A percentile compares a stretch with the other conserved stretches of the same genome.
Conservation (phyloP, 768 basidiomycete species). For the Candolleomyces aberdarensis region DNA sequence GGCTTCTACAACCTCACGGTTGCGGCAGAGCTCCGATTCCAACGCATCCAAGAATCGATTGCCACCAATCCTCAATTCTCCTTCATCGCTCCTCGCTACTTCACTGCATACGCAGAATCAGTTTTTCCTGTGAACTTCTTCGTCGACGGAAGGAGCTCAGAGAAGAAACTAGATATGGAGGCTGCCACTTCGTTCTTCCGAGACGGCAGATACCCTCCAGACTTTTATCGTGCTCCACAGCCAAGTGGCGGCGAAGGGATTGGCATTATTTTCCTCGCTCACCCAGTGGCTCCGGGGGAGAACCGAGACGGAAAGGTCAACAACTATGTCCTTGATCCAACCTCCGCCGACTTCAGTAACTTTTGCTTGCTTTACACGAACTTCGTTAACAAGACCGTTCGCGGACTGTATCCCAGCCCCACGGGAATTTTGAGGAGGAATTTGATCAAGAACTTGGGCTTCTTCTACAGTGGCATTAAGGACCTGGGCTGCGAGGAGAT, state of each 20-base stretch:
- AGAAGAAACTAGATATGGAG: conserved; percentile 11
- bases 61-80: conserved; percentile 17
- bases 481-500: conserved; percentile 6
- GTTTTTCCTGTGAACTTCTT: conserved; percentile 15
- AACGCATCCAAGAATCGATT: conserved; percentile 19
- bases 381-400: conserved; percentile 12
- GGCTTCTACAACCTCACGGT: conserved; percentile 19
- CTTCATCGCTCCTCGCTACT: conserved; percentile 11
- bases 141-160: conserved; percentile 14
- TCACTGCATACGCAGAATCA: conserved; percentile 14
- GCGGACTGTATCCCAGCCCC: conserved; percentile 16
- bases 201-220: conserved; percentile 14
- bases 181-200: conserved; percentile 16
- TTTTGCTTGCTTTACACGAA: conserved; percentile 13
- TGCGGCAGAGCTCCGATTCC: conserved; percentile 13
- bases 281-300: conserved; percentile 14
- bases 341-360: conserved; percentile 6
- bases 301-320: conserved; percentile 10
- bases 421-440: conserved; percentile 10
- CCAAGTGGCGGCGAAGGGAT: conserved; percentile 6
- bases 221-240: conserved; percentile 10
- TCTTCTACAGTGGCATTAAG: neutral
- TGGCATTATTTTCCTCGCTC: neutral
- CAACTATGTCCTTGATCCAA: conserved; percentile 13
- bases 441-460: conserved; percentile 13